Conservation (phyloP, 176 grass and related monocot species). For the Chloris gayana region DNA sequence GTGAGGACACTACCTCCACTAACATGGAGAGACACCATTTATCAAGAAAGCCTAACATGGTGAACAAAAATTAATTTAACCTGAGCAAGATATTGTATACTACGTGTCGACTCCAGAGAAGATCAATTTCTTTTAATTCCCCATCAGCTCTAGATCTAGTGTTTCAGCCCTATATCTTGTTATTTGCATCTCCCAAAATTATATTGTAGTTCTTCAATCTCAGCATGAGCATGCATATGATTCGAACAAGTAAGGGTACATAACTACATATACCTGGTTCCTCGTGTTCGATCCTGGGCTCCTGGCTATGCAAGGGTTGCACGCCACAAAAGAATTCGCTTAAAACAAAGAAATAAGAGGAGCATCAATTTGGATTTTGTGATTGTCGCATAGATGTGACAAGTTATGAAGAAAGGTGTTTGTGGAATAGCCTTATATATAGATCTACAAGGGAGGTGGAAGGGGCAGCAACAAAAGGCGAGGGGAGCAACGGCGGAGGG, state of each 20-base stretch:
- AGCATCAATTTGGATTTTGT: neutral
- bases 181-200: too few relatives aligned
- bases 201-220: neutral
- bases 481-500: too few relatives aligned
- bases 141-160: too few relatives aligned
- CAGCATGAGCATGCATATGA: neutral
- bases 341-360: neutral
- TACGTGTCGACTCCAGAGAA: neutral
- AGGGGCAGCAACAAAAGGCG: too few relatives aligned
- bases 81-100: neutral
- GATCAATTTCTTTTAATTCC: too few relatives aligned
- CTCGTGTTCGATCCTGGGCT: neutral
- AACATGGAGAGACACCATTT: too few relatives aligned
- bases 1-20: neutral
- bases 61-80: neutral
- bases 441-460: neutral
- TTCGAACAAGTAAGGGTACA: neutral
- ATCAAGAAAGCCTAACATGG: neutral
- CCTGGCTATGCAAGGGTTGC: too few relatives aligned
- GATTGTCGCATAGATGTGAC: neutral
- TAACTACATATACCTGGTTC: neutral
- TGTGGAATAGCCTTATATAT: neutral
- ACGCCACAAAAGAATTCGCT: too few relatives aligned
- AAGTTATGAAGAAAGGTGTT: neutral
- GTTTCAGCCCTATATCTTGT: too few relatives aligned